phyloP scores from a whole-genome alignment of 2,329 filamentous ascomycete genomes.

The Lachnellula hyalina region DNA sequence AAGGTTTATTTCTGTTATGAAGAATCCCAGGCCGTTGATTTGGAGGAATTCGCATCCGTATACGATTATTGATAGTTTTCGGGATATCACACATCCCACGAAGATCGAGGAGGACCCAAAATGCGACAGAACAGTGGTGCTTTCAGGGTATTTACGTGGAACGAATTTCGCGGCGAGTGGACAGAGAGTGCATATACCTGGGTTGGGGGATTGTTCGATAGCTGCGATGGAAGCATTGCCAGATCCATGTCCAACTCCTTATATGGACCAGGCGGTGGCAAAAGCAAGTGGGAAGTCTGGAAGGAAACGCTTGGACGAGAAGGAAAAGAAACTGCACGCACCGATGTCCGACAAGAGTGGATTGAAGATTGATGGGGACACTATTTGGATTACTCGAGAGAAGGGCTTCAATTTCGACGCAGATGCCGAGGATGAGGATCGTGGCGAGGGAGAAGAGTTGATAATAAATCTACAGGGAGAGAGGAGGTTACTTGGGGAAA shows the following conservation, averaged over 20 bases:
- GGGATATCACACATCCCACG: slow-evolving; percentile 91
- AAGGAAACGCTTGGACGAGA: slow-evolving; percentile 80
- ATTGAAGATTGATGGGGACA: slow-evolving; percentile 92
- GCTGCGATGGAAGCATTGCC: slow-evolving; percentile 80
- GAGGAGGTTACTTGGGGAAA: slow-evolving; percentile 74
- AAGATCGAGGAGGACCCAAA: slow-evolving; percentile 82
- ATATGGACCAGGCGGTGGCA: slow-evolving; percentile 79
- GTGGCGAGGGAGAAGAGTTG: slow-evolving; percentile 91
- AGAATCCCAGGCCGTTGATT: slow-evolving; percentile 91
- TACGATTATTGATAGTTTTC: slow-evolving; percentile 84
- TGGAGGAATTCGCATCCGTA: slow-evolving; percentile 98
- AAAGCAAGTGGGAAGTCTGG: slow-evolving; percentile 80
- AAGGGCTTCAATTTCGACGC: slow-evolving; percentile 72
- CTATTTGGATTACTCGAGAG: slow-evolving; percentile 77
- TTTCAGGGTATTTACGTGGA: slow-evolving; percentile 90
- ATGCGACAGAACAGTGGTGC: slow-evolving; percentile 82
- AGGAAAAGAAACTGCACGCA: slow-evolving; percentile 92
- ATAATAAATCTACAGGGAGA: slow-evolving; percentile 86
- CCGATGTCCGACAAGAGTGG: slow-evolving; percentile 98
- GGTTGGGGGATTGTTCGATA: slow-evolving; percentile 83
- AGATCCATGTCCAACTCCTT: slow-evolving; percentile 91
- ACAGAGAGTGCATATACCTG: slow-evolving; percentile 86
- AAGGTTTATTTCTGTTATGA: slow-evolving; percentile 96
- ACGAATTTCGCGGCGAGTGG: slow-evolving; percentile 87
- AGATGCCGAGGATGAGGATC: slow-evolving; percentile 59